Percentiles rank a stretch among this genome's conserved stretches.
These are phyloP conservation scores for Mikania micrantha DNA, from an alignment of 129 eudicot genomes.

Conservation along the genomic window DNA sequence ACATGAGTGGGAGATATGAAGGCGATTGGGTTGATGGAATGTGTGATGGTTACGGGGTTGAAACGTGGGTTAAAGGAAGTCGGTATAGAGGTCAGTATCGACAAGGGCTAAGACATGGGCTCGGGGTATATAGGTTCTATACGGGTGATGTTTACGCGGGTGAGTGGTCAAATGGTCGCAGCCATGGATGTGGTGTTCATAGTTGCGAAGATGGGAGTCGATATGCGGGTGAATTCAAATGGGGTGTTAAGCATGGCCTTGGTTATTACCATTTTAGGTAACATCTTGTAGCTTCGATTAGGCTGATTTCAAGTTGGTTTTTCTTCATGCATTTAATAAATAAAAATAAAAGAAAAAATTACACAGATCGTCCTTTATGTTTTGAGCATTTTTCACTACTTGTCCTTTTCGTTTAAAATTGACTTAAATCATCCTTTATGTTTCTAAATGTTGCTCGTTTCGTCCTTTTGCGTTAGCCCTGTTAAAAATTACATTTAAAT, in stretches of 20 bases:
- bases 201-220: conserved; percentile 73
- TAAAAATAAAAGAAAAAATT: no score
- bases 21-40: conserved; percentile 86
- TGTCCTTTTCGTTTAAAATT: no score
- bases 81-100: conserved; percentile 77
- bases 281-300: not conserved
- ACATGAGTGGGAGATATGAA: conserved; percentile 79
- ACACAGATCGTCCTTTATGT: no score
- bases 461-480: no score
- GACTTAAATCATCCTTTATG: no score
- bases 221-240: conserved; percentile 65
- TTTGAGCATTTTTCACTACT: no score
- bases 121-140: conserved; percentile 70
- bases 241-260: conserved; percentile 61
- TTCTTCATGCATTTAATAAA: not conserved
- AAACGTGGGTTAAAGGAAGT: conserved; percentile 89
- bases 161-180: conserved; percentile 71
- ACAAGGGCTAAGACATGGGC: conserved; percentile 79
- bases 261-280: conserved; percentile 71
- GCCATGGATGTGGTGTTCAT: conserved; percentile 63
- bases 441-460: no score
- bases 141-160: conserved; percentile 76
- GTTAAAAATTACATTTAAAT: no score
- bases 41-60: conserved; percentile 80
- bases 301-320: not conserved